Evolutionary conservation across 208 protist genomes (phyloP), one percentile per base, ranked within the genome.

Genomic region (Crithidia acanthocephali): DNA sequence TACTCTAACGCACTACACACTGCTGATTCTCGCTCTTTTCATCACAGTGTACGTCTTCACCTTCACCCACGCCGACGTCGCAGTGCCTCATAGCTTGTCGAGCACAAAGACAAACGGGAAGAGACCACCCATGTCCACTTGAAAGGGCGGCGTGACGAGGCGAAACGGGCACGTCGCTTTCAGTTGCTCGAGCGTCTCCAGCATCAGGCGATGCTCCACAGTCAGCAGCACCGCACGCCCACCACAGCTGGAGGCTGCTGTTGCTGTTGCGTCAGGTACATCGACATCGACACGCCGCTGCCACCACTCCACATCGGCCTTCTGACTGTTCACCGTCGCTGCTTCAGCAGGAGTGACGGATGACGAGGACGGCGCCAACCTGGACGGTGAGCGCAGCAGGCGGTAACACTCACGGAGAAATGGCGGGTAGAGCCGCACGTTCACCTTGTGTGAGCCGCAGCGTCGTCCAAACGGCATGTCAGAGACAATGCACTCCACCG

Each of bases 401-500:
- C 87, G 81, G 42, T 87, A 48, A 32, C 77, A 84, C 70, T 89
- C 82, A 2, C 58, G 58, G 32, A 92, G 40, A 16, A 89, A 66
- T 11, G 44, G 45, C 16, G 83, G 83, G 64, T 92, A 92, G 1
- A 92, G 72, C 5, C 64, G 52, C 18, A 28, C 23, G 58, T 92
- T 92, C 18, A 55, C 62, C 25, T 56, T 44, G 74, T 92, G 87
- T 18, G 42, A 88, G 33, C 81, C 87, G 67, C 87, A 92, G 7
- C 84, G 78, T 18, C 76, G 58, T 8, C 87, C 87, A 76, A 92
- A 92, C 0, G 87, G 87, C 71, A 92, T 76, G 56, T 92, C 87
- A 15, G 84, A 88, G 1, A 92, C 52, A 2, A 92, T 64, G 66
- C 79, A 72, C 64, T 92, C 84, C 20, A 92, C 72, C 16, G 71